These are phyloP conservation scores for Beverwykella pulmonaria DNA, from an alignment of 495 filamentous ascomycete species.

Conservation along the genomic window DNA sequence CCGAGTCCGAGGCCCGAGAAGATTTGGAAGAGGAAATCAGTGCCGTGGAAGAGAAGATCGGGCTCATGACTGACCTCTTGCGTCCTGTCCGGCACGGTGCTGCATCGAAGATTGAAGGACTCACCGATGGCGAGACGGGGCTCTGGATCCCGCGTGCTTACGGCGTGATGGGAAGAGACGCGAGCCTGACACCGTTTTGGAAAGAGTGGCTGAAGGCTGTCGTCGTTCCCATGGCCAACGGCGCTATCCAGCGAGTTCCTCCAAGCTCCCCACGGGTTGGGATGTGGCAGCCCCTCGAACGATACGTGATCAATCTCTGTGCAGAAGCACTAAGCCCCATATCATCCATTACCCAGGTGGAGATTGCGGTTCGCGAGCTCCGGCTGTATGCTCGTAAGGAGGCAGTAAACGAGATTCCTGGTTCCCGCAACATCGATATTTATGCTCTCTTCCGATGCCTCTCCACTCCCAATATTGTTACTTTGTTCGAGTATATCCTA, in stretches of 20 bases:
- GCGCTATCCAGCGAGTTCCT: conserved; percentile 77
- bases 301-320: conserved; percentile 97
- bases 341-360: conserved; percentile 92
- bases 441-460: conserved; percentile 90
- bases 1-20: conserved; percentile 80
- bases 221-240: conserved; percentile 91
- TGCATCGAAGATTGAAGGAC: conserved; percentile 93
- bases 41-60: conserved; percentile 94
- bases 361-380: conserved; percentile 85
- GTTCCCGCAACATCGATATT: conserved; percentile 87
- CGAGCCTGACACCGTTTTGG: conserved; percentile 87
- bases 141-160: conserved; percentile 96
- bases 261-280: conserved; percentile 87
- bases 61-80: conserved; percentile 92
- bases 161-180: conserved; percentile 87
- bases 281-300: conserved; percentile 94
- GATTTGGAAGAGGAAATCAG: conserved; percentile 90
- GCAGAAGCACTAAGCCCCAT: conserved; percentile 91
- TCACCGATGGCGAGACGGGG: conserved; percentile 94
- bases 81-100: conserved; percentile 91
- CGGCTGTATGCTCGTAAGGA: conserved; percentile 91
- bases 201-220: conserved; percentile 97
- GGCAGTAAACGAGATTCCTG: conserved; percentile 89
- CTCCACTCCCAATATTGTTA: conserved; percentile 86
- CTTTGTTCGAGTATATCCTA: conserved; percentile 90